phyloP scores from a whole-genome alignment of 768 basidiomycete genomes.

The Asterophora lycoperdoides region DNA sequence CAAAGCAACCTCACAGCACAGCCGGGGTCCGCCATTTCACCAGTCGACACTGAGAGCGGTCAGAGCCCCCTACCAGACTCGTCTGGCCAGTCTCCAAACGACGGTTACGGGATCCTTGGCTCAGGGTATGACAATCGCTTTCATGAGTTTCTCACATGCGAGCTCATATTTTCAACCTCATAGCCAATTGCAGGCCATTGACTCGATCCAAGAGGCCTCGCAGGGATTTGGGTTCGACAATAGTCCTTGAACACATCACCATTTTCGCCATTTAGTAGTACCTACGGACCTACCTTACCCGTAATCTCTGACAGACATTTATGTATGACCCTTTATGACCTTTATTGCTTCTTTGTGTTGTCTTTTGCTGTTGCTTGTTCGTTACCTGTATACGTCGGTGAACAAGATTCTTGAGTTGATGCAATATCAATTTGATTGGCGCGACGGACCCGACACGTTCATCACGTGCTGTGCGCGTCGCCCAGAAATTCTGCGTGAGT shows the following conservation, averaged over 20 bases:
- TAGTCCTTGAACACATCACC: background rate
- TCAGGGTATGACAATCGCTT: constrained; percentile 29
- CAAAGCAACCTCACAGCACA: constrained; percentile 45
- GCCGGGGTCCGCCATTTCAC: constrained; percentile 42
- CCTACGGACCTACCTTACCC: too few species aligned
- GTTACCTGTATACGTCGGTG: too few species aligned
- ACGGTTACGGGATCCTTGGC: constrained; percentile 52
- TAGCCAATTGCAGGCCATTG: constrained; percentile 29
- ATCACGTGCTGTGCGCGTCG: too few species aligned
- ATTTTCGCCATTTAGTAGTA: background rate
- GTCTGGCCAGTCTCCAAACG: constrained; percentile 57
- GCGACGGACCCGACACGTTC: too few species aligned
- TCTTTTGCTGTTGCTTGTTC: too few species aligned
- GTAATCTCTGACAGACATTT: too few species aligned
- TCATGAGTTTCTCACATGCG: background rate
- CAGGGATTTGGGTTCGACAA: constrained; percentile 32
- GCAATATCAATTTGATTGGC: too few species aligned
- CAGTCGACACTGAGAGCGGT: constrained; percentile 28
- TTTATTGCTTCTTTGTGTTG: too few species aligned
- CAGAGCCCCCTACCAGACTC: constrained; percentile 25
- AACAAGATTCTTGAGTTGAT: too few species aligned
- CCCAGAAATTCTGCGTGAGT: too few species aligned
- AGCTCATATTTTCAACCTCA: background rate
- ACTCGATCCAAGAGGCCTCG: constrained; percentile 25
- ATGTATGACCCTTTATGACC: too few species aligned